Evolutionary conservation across 176 grass and related monocot genomes (phyloP).

Genomic region (Lolium perenne): DNA sequence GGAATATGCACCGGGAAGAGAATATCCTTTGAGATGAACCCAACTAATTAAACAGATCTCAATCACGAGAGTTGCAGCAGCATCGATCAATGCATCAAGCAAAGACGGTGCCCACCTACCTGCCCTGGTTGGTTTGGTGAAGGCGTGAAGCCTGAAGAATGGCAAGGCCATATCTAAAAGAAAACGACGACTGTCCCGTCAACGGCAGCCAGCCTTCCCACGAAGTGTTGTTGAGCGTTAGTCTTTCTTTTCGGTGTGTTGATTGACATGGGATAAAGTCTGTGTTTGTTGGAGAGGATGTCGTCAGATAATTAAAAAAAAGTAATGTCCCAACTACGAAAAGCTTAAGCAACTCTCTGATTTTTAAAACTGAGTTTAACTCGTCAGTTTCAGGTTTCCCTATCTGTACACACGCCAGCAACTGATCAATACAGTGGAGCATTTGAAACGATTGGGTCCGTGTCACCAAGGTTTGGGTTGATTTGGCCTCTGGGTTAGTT

Average conservation of each 20-base stretch:
- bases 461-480: neutral
- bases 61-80: neutral
- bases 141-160: neutral
- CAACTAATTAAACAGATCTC: neutral
- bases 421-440: neutral
- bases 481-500: neutral
- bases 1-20: neutral
- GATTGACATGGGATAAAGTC: neutral
- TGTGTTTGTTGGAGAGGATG: neutral
- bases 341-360: neutral
- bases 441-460: neutral
- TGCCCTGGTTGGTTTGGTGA: conserved; percentile 34
- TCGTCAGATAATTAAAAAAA: neutral
- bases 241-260: neutral
- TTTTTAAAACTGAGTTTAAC: neutral
- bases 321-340: neutral
- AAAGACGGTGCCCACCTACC: neutral
- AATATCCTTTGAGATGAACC: conserved; percentile 4
- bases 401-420: neutral
- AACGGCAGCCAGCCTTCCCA: neutral
- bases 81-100: neutral
- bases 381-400: neutral
- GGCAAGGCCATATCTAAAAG: neutral
- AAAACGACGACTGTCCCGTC: neutral
- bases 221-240: neutral